Evolutionary conservation across 495 filamentous ascomycete genomes (phyloP).

Genomic region (Podospora pseudocomata): DNA sequence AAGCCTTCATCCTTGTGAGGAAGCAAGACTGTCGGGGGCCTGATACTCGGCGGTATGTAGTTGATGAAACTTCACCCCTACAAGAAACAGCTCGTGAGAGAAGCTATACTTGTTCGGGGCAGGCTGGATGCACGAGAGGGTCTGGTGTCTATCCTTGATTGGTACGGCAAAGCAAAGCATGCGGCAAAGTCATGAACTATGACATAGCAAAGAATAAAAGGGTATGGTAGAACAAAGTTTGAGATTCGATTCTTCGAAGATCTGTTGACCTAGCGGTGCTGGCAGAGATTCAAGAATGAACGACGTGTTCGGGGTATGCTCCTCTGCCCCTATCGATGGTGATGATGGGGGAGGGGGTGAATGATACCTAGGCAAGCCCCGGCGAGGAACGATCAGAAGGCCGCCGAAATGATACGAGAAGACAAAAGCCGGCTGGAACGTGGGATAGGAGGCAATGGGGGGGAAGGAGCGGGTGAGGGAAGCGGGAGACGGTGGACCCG

Average conservation of each 20-base stretch:
- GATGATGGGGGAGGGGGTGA: neutral
- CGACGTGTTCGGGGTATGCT: neutral
- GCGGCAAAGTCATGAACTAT: neutral
- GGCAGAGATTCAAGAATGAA: neutral
- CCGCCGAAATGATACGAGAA: slow-evolving; percentile 14
- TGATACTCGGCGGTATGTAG: neutral
- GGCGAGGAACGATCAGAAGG: slow-evolving; percentile 13
- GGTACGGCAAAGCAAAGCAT: neutral
- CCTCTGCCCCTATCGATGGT: neutral
- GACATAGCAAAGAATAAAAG: neutral
- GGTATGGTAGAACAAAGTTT: neutral
- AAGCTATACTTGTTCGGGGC: neutral
- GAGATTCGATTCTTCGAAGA: neutral
- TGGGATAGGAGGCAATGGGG: neutral
- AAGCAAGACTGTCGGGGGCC: neutral
- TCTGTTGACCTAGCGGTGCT: neutral
- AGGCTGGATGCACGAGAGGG: neutral
- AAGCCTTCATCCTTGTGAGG: slow-evolving; percentile 36
- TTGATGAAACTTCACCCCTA: neutral
- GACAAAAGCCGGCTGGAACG: neutral
- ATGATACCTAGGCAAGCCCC: neutral
- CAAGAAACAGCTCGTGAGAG: neutral
- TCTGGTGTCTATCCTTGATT: neutral
- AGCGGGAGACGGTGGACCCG: slow-evolving; percentile 14
- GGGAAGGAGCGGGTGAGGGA: neutral